Evolutionary conservation across 140 eudicot genomes (phyloP).

Genomic region (Ambrosia hybrid): DNA sequence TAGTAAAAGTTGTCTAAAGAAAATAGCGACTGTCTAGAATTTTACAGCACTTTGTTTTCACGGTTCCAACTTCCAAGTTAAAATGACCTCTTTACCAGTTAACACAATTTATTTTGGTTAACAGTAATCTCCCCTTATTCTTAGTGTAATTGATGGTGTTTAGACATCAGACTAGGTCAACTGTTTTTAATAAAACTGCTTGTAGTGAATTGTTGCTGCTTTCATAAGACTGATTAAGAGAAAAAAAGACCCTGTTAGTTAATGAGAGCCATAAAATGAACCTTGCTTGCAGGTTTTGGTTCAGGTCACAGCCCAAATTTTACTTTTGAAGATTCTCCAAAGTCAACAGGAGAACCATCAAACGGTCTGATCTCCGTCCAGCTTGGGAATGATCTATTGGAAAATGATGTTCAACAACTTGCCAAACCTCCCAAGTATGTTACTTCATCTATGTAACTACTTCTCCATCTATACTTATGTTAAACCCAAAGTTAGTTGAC

Average conservation of each 20-base stretch:
- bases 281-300: slow-evolving; percentile 36
- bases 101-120: slow-evolving; percentile 1
- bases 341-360: slow-evolving; percentile 36
- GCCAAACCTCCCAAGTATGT: slow-evolving; percentile 42
- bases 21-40: no score
- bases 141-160: background rate
- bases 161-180: background rate
- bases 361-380: slow-evolving; percentile 33
- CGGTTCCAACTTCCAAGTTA: no score
- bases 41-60: no score
- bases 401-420: slow-evolving; percentile 28
- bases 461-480: no score
- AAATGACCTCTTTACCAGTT: no score
- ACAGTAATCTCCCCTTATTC: slow-evolving; percentile 3
- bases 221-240: background rate
- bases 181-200: background rate
- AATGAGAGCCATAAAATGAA: slow-evolving; percentile 9
- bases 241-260: background rate
- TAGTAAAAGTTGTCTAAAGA: no score
- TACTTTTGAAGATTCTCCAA: slow-evolving; percentile 35
- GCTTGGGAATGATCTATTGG: slow-evolving; percentile 29
- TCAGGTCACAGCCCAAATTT: slow-evolving; percentile 39
- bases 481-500: background rate
- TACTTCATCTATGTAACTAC: background rate
- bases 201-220: background rate